phyloP scores from a whole-genome alignment of 768 basidiomycete species.

The Naganishia friedmannii region DNA sequence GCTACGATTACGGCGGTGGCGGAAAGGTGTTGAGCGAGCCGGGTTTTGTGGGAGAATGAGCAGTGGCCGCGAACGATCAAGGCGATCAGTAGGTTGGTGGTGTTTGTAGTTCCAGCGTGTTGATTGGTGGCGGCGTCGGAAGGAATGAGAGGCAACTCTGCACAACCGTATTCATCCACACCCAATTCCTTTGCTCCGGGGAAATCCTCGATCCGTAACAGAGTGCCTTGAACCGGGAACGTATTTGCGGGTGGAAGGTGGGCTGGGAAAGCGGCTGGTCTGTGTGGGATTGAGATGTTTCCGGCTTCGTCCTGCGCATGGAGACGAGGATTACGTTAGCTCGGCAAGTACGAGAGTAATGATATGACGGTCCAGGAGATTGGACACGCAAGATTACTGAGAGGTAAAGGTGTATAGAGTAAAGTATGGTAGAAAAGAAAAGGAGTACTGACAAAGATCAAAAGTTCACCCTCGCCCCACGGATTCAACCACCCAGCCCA shows the following conservation, averaged over 20 bases:
- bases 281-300: conserved; percentile 46
- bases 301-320: conserved; percentile 14
- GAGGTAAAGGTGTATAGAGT: too few species aligned
- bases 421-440: neutral
- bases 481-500: conserved; percentile 30
- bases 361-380: too few species aligned
- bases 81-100: conserved; percentile 58
- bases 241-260: conserved; percentile 25
- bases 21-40: conserved; percentile 67
- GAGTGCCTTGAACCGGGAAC: conserved; percentile 20
- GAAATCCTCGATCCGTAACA: conserved; percentile 26
- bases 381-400: too few species aligned
- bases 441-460: conserved; percentile 20
- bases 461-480: conserved; percentile 29
- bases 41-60: conserved; percentile 82
- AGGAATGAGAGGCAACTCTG: neutral
- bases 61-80: conserved; percentile 85
- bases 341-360: neutral
- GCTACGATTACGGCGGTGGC: conserved; percentile 90
- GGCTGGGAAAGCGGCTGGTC: conserved; percentile 47
- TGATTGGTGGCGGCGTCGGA: neutral
- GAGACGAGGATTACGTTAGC: neutral
- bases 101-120: neutral
- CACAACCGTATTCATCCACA: conserved; percentile 28
- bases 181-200: neutral